Evolutionary conservation across 768 basidiomycete species (phyloP).

Genomic region (Boletellus ananas): DNA sequence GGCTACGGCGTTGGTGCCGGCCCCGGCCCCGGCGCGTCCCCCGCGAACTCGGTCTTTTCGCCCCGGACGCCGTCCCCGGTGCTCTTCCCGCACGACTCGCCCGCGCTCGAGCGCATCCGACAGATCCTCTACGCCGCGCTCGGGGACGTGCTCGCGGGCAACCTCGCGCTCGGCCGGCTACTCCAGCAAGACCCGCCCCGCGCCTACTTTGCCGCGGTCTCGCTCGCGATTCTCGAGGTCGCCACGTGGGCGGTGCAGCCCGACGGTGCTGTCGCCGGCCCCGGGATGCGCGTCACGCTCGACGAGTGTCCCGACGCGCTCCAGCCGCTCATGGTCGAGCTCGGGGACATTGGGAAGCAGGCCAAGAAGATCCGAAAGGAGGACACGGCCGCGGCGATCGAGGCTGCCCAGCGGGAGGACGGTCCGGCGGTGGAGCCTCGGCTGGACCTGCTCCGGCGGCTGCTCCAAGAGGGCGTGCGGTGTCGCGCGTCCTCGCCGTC

Average conservation of each 20-base stretch:
- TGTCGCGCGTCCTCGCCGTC: too few relatives aligned
- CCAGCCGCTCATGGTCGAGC: constrained; percentile 67
- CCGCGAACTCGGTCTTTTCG: constrained; percentile 30
- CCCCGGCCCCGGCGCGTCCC: too few relatives aligned
- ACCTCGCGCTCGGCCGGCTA: constrained; percentile 49
- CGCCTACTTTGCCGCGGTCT: constrained; percentile 77
- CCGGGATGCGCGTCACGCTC: constrained; percentile 54
- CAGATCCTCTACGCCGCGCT: constrained; percentile 84
- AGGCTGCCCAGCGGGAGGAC: constrained; percentile 28
- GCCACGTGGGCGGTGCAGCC: constrained; percentile 45
- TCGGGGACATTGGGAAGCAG: constrained; percentile 49
- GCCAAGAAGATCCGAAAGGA: constrained; percentile 48
- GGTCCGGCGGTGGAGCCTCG: constrained; percentile 37
- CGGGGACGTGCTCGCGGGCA: constrained; percentile 60
- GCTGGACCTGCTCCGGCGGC: constrained; percentile 54
- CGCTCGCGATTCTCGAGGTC: constrained; percentile 69
- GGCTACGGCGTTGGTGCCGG: too few relatives aligned
- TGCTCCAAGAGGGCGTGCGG: constrained; percentile 54
- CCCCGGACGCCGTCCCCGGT: constrained; percentile 48
- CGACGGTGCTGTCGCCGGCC: constrained; percentile 45
- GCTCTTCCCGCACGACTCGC: constrained; percentile 34
- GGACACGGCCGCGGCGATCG: constrained; percentile 55
- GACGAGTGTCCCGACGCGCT: constrained; percentile 59
- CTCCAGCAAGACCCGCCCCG: constrained; percentile 62
- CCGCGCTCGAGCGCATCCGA: constrained; percentile 73